These are phyloP conservation scores for Magnolia officinalis DNA, from an alignment of 164 flowering plant species.

Conservation along the genomic window DNA sequence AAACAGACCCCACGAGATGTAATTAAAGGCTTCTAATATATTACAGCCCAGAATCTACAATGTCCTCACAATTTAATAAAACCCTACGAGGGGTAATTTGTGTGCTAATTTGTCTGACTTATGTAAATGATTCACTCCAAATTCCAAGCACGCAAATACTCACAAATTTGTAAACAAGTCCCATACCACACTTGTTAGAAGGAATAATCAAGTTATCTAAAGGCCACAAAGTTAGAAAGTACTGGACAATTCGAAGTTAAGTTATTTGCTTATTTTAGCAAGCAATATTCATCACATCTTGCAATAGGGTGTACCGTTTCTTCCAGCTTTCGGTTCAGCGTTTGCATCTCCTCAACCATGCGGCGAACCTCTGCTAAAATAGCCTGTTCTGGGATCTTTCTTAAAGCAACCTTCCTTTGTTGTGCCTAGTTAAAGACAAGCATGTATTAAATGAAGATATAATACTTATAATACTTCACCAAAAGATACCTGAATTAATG, in stretches of 20 bases:
- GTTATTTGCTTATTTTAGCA: not conserved
- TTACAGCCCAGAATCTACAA: no score
- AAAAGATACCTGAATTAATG: not conserved
- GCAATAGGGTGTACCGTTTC: slow-evolving; percentile 54
- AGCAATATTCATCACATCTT: not conserved
- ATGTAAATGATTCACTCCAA: no score
- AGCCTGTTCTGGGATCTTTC: slow-evolving; percentile 65
- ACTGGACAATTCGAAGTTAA: not conserved
- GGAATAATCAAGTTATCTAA: not conserved
- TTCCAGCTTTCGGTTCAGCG: slow-evolving; percentile 57
- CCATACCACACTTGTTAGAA: no score
- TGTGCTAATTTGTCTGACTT: no score
- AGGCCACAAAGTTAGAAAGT: not conserved
- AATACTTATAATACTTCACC: not conserved
- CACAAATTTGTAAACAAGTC: no score
- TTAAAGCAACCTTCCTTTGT: slow-evolving; percentile 57
- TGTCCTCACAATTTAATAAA: no score
- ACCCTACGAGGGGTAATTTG: no score
- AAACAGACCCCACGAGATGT: no score
- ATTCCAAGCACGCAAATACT: no score
- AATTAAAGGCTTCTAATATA: no score
- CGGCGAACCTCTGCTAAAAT: slow-evolving; percentile 73
- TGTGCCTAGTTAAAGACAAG: slow-evolving; percentile 44
- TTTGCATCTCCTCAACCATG: slow-evolving; percentile 94
- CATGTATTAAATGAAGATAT: not conserved